phyloP scores from a whole-genome alignment of 2,329 filamentous ascomycete genomes.

The Colletotrichum paranaense region DNA sequence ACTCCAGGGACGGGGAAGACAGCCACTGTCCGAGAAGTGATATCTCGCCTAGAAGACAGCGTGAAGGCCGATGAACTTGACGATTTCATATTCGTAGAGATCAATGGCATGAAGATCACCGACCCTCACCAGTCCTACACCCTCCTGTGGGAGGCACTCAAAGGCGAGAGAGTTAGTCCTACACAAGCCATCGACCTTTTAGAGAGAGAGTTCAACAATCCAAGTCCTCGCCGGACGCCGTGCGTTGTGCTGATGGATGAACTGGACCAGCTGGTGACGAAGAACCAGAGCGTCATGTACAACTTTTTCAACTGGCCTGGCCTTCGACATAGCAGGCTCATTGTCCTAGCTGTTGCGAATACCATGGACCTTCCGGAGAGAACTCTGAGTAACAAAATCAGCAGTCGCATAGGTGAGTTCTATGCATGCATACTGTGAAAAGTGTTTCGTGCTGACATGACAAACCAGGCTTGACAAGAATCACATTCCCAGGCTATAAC shows the following conservation, averaged over 20 bases:
- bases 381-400: conserved; percentile 98
- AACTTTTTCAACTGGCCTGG: conserved; percentile 99
- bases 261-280: conserved; percentile 95
- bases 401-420: conserved; percentile 78
- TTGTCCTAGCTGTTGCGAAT: conserved; percentile 97
- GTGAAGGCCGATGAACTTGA: conserved; percentile 92
- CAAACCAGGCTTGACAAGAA: conserved; percentile 78
- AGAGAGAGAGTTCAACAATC: conserved; percentile 91
- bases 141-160: conserved; percentile 94
- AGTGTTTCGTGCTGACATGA: background rate
- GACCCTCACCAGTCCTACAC: conserved; percentile 97
- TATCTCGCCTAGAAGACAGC: conserved; percentile 87
- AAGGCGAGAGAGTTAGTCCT: conserved; percentile 91
- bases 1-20: conserved; percentile 98
- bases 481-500: conserved; percentile 97
- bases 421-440: background rate
- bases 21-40: conserved; percentile 94
- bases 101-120: conserved; percentile 99
- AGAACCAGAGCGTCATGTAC: conserved; percentile 99
- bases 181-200: conserved; percentile 91
- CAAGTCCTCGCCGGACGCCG: conserved; percentile 89
- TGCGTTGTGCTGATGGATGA: conserved; percentile 99
- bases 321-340: conserved; percentile 88
- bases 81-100: conserved; percentile 99
- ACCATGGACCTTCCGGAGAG: conserved; percentile 98